A percentile compares a stretch with the other conserved stretches of the same genome.
Evolutionary conservation across 768 basidiomycete genomes (phyloP).

Genomic region (Mycena olivaceomarginata): DNA sequence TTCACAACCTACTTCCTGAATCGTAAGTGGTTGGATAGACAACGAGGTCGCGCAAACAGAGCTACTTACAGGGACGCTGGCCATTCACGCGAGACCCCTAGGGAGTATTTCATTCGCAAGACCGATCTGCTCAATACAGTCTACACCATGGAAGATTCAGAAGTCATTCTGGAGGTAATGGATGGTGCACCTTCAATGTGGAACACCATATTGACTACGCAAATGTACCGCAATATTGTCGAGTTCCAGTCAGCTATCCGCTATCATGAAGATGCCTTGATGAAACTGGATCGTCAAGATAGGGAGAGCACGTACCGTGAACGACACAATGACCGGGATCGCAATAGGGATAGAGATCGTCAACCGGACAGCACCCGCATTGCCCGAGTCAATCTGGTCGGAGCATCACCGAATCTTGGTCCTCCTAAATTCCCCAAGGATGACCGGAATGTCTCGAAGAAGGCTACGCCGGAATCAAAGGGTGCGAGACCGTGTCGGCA

Average conservation of each 20-base stretch:
- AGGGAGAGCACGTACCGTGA: background rate
- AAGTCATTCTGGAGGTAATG: slow-evolving; percentile 60
- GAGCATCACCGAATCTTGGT: slow-evolving; percentile 14
- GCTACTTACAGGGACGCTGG: slow-evolving; percentile 53
- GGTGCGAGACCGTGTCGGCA: slow-evolving; percentile 10
- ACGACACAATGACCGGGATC: background rate
- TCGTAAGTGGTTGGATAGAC: slow-evolving; percentile 52
- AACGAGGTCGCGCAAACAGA: slow-evolving; percentile 49
- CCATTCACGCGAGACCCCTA: slow-evolving; percentile 52
- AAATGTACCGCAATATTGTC: slow-evolving; percentile 42
- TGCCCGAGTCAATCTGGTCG: slow-evolving; percentile 16
- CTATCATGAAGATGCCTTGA: slow-evolving; percentile 48
- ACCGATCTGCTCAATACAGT: slow-evolving; percentile 42
- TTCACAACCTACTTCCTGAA: slow-evolving; percentile 59
- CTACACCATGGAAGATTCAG: slow-evolving; percentile 45
- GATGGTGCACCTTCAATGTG: slow-evolving; percentile 54
- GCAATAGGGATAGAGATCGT: slow-evolving; percentile 10
- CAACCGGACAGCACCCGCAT: background rate
- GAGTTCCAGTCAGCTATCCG: slow-evolving; percentile 49
- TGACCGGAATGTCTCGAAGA: slow-evolving; percentile 22
- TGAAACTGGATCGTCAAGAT: slow-evolving; percentile 30
- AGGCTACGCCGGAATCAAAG: background rate
- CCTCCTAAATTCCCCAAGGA: slow-evolving; percentile 24
- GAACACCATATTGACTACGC: slow-evolving; percentile 50
- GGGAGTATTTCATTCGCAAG: slow-evolving; percentile 59